Conservation (phyloP, 495 filamentous ascomycete genomes). For the Penicillium nucicola region DNA sequence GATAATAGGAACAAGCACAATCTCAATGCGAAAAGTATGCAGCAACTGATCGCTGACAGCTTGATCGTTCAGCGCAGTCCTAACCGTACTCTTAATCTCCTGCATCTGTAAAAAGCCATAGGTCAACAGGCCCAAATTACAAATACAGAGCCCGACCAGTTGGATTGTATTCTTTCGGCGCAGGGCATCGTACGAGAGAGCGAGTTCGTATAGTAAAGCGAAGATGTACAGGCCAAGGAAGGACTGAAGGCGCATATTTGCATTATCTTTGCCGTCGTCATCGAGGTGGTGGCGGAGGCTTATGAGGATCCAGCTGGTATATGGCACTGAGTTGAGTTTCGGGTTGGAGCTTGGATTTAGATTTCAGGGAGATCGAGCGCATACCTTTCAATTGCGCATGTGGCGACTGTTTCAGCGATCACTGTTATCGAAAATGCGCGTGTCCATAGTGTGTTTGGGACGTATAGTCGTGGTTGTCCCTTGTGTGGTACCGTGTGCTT, state of each 20-base stretch:
- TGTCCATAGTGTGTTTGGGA: slow-evolving; percentile 21
- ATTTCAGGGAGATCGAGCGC: slow-evolving; percentile 33
- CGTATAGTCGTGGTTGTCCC: slow-evolving; percentile 8
- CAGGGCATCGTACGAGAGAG: slow-evolving; percentile 19
- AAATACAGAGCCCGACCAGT: slow-evolving; percentile 17
- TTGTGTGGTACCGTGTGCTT: slow-evolving; percentile 1
- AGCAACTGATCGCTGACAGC: slow-evolving; percentile 2
- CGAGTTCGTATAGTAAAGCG: slow-evolving; percentile 20
- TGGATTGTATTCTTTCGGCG: slow-evolving; percentile 22
- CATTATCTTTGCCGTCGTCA: not conserved
- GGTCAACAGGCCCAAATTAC: slow-evolving; percentile 18
- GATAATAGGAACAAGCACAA: slow-evolving; percentile 18
- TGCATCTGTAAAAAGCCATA: slow-evolving; percentile 19
- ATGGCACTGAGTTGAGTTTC: not conserved
- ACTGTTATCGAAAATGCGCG: slow-evolving; percentile 15
- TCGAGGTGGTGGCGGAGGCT: slow-evolving; percentile 15
- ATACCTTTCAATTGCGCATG: slow-evolving; percentile 54
- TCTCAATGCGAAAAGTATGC: slow-evolving; percentile 5
- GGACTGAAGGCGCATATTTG: slow-evolving; percentile 16
- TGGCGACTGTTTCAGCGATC: slow-evolving; percentile 14
- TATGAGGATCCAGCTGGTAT: slow-evolving; percentile 18
- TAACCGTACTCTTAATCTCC: slow-evolving; percentile 16
- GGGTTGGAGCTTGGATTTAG: not conserved
- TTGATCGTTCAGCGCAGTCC: not conserved
- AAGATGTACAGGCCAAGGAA: slow-evolving; percentile 23